phyloP scores from a whole-genome alignment of 495 filamentous ascomycete species.

The Tuber magnatum region DNA sequence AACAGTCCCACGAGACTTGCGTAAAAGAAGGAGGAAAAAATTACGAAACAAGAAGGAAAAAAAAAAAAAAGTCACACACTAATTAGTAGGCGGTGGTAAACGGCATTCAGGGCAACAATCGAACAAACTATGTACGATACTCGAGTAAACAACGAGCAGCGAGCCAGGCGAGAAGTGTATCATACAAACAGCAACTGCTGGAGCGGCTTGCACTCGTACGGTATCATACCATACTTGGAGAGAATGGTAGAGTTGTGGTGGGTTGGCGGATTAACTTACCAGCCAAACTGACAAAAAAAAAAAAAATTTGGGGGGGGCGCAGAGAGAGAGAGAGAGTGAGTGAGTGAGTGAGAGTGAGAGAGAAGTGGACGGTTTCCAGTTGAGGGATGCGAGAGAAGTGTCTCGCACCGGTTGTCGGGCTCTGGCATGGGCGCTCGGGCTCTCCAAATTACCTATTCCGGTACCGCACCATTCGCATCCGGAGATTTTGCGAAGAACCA shows the following conservation, averaged over 20 bases:
- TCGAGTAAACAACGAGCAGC: not conserved
- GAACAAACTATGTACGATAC: too few relatives aligned
- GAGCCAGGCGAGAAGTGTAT: not conserved
- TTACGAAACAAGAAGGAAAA: not conserved
- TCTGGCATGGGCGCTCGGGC: not conserved
- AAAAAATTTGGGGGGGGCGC: too few relatives aligned
- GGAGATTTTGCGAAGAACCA: not conserved
- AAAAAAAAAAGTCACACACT: not conserved
- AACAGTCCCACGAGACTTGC: not conserved
- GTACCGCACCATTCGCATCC: not conserved
- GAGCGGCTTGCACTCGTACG: not conserved
- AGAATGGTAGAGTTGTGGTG: not conserved
- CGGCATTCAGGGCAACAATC: not conserved
- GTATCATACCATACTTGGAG: too few relatives aligned
- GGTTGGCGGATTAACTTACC: not conserved
- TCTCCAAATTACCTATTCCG: not conserved
- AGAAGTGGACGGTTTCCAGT: not conserved
- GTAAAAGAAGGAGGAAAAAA: not conserved
- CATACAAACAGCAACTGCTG: not conserved
- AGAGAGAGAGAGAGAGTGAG: too few relatives aligned
- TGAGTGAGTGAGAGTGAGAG: too few relatives aligned
- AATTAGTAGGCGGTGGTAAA: not conserved
- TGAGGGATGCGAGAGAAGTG: not conserved
- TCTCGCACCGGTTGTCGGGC: slow-evolving; percentile 3
- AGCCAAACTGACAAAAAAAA: too few relatives aligned